A percentile compares a stretch with the other conserved stretches of the same genome.
These are phyloP conservation scores for Paraphoma chrysanthemicola DNA, from an alignment of 2,329 filamentous ascomycete genomes.

Conservation along the genomic window DNA sequence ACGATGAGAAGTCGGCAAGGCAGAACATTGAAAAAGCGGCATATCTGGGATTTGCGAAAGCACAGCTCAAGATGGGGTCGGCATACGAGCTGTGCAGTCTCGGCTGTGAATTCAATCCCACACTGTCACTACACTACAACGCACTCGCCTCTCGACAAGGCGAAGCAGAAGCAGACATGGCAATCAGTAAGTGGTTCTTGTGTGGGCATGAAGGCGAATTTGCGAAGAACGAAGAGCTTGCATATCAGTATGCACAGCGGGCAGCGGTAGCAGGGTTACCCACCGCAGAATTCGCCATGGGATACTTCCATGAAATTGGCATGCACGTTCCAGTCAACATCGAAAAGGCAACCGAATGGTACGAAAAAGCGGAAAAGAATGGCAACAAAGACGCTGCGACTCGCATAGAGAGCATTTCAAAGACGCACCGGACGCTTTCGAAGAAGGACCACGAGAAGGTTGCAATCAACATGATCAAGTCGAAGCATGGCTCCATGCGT, in stretches of 20 bases:
- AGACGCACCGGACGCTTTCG: slow-evolving; percentile 78
- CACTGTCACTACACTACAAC: slow-evolving; percentile 93
- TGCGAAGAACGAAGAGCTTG: slow-evolving; percentile 92
- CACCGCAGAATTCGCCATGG: slow-evolving; percentile 94
- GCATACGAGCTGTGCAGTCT: slow-evolving; percentile 94
- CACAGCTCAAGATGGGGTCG: slow-evolving; percentile 95
- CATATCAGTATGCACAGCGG: slow-evolving; percentile 87
- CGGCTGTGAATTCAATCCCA: slow-evolving; percentile 92
- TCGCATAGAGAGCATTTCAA: slow-evolving; percentile 82
- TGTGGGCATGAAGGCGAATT: slow-evolving; percentile 94
- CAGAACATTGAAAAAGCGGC: slow-evolving; percentile 96
- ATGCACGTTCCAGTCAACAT: slow-evolving; percentile 88
- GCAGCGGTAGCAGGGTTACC: slow-evolving; percentile 82
- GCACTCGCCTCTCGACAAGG: slow-evolving; percentile 90
- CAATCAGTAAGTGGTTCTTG: slow-evolving; percentile 97
- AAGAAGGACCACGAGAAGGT: slow-evolving; percentile 93
- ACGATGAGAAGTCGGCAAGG: slow-evolving; percentile 75
- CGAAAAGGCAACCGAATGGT: slow-evolving; percentile 85
- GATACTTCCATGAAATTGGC: slow-evolving; percentile 97
- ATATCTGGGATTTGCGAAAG: slow-evolving; percentile 93
- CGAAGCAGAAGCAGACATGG: slow-evolving; percentile 91
- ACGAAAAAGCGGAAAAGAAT: slow-evolving; percentile 84
- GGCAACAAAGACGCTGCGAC: slow-evolving; percentile 88
- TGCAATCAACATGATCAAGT: slow-evolving; percentile 83
- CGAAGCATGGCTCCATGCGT: slow-evolving; percentile 59